These are phyloP conservation scores for Rhizopus arrhizus DNA, from an alignment of 371 early-diverging fungal genomes.

Conservation along the genomic window DNA sequence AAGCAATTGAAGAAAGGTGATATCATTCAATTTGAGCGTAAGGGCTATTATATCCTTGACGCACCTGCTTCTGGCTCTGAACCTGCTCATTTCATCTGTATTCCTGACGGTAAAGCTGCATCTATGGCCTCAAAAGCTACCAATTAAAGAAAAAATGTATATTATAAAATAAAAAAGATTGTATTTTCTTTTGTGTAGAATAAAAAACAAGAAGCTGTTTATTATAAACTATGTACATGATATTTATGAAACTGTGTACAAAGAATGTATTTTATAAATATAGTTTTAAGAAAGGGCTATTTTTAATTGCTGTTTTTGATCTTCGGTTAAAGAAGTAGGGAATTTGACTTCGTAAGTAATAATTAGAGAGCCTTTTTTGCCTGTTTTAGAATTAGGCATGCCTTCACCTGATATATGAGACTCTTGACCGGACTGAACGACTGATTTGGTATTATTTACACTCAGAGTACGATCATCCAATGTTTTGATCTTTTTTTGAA, in stretches of 20 bases:
- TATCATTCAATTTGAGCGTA: conserved; percentile 98
- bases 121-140: conserved; percentile 71
- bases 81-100: conserved; percentile 76
- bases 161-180: neutral
- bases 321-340: conserved; percentile 69
- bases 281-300: conserved; percentile 18
- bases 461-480: conserved; percentile 78
- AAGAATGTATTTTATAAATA: too few relatives aligned
- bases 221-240: too few relatives aligned
- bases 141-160: neutral
- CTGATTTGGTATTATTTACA: conserved; percentile 60
- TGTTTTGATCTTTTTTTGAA: conserved; percentile 71
- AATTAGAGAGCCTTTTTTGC: conserved; percentile 84
- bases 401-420: conserved; percentile 80
- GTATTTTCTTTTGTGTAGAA: too few relatives aligned
- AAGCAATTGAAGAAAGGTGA: conserved; percentile 67
- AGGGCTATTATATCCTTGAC: conserved; percentile 96
- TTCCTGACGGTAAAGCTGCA: conserved; percentile 93
- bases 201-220: too few relatives aligned
- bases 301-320: conserved; percentile 62
- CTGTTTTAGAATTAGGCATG: conserved; percentile 90
- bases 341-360: conserved; percentile 80
- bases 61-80: conserved; percentile 53
- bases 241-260: too few relatives aligned
- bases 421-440: conserved; percentile 78